These are phyloP conservation scores for peach (Prunus persica) DNA, from an alignment of 306 rosid species.

Conservation along the genomic window Prunus_persica_NCBIv2 NC_034014.1:28971501-28972000, in stretches of 20 bases:
- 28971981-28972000: background rate
- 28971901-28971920: background rate
- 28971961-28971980: background rate
- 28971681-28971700: background rate
- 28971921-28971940: background rate
- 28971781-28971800: too few relatives aligned
- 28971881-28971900: background rate
- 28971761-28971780: too few relatives aligned
- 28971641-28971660: too few relatives aligned
- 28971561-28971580: background rate
- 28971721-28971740: background rate
- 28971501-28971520: background rate
- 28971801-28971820: too few relatives aligned
- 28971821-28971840: background rate
- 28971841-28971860: background rate
- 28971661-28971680: background rate
- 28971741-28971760: too few relatives aligned
- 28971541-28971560: background rate
- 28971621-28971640: too few relatives aligned
- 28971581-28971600: background rate
- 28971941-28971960: background rate
- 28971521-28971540: background rate
- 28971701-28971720: background rate
- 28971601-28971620: background rate
- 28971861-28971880: background rate